Conservation (phyloP, 2,329 filamentous ascomycete species). For the Penicillium concentricum region DNA sequence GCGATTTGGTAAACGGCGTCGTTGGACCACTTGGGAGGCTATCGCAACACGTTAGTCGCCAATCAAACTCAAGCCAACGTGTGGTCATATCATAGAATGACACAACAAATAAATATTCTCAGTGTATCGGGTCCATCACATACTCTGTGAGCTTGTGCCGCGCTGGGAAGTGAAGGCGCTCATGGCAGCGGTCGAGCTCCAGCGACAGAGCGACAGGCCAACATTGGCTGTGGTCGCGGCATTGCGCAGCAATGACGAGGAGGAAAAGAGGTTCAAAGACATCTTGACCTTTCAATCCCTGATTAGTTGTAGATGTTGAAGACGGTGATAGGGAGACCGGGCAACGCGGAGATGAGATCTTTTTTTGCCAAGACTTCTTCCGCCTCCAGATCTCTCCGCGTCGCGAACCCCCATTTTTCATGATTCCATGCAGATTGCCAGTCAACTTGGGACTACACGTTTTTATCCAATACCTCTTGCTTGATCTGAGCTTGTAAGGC, state of each 20-base stretch:
- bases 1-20: constrained; percentile 32
- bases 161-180: constrained; percentile 28
- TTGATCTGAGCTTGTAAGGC: neutral
- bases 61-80: neutral
- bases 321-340: constrained; percentile 6
- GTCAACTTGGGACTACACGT: neutral
- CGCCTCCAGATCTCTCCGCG: constrained; percentile 22
- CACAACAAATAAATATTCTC: neutral
- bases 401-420: constrained; percentile 16
- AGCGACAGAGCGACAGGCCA: constrained; percentile 30
- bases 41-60: neutral
- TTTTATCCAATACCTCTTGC: neutral
- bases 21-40: constrained; percentile 23
- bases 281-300: constrained; percentile 19
- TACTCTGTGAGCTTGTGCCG: constrained; percentile 22
- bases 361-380: constrained; percentile 34
- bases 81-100: neutral
- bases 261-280: constrained; percentile 31
- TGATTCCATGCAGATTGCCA: neutral
- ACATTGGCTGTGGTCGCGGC: constrained; percentile 16
- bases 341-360: constrained; percentile 25
- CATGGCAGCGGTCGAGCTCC: constrained; percentile 35
- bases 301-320: neutral
- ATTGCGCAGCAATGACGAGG: constrained; percentile 27
- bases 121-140: constrained; percentile 3